Evolutionary conservation across 352 stramenopile species (phyloP), one percentile per base, ranked within the genome.

Genomic region (Phytopythium cucurbitacearum): DNA sequence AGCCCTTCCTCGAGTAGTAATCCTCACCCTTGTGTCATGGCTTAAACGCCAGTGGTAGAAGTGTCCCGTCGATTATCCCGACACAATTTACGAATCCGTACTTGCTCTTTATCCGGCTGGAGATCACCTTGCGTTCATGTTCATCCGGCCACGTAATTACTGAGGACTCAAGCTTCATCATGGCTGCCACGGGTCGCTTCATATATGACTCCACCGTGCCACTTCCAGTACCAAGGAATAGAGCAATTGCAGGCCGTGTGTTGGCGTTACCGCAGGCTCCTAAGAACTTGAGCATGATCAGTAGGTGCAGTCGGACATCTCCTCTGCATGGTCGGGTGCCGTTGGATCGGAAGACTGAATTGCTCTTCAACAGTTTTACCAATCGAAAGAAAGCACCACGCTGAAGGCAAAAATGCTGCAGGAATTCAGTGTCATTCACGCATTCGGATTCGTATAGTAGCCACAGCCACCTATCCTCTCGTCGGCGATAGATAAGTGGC

Each of bases 1-100:
- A 36, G 11, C 58, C 56, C n/a, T 74, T 72, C 0, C 57, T 38
- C 4, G 54, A 59, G 21, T 58, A 74, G 37, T 72, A 78, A 8
- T 66, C 65, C 10, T 78, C 59, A 3, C 51, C 59, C 9, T 71
- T 57, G 6, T 44, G 35, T 3, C 11, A 0, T 1, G 59, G 57
- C 40, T 68, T 69, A 7, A 42, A 57, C 7, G 52, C 59, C 0
- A 73, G 48, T 15, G 64, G 60, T 1, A 73, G 28, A 5, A 69
- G 39, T 1, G 56, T 73, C 5, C 60, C 60, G 33, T 73, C 64
- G 0, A 61, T 53, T 5, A 69, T n/a, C 3, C 64, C 60, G 2
- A 69, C 40, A 34, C 64, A 73, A 11, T 73, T 66, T 1, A 48
- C 40, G 33, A 69, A 67, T 16, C 40, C 50, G 35, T 49, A 66